Conservation (phyloP, 164 flowering plant species). For the Hamamelis virginiana region DNA sequence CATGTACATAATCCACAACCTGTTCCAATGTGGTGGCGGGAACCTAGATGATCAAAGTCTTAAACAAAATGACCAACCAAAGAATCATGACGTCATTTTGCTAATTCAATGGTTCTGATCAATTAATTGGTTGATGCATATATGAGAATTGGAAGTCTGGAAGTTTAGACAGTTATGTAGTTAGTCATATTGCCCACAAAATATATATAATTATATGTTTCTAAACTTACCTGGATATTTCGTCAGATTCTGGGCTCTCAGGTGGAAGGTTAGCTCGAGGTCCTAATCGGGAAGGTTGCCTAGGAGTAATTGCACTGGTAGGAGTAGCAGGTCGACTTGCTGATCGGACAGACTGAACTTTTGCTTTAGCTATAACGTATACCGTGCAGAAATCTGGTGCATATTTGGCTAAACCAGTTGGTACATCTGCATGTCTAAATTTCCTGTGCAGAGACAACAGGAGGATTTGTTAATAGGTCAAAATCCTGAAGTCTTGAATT, state of each 20-base stretch:
- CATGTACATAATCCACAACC: too few species aligned
- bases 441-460: conserved; percentile 26
- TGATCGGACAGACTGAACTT: conserved; percentile 21
- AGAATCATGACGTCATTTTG: too few species aligned
- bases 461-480: not conserved
- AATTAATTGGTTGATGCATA: too few species aligned
- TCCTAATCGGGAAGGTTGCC: not conserved
- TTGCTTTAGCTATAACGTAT: conserved; percentile 43
- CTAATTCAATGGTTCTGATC: too few species aligned
- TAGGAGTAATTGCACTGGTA: not conserved
- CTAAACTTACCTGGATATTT: conserved; percentile 1
- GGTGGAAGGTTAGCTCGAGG: not conserved
- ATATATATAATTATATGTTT: not conserved
- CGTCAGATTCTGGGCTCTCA: conserved; percentile 6
- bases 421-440: conserved; percentile 41
- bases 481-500: not conserved
- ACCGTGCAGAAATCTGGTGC: conserved; percentile 50
- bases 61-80: too few species aligned
- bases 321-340: conserved; percentile 23
- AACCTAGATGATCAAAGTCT: too few species aligned
- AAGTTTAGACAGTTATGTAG: too few species aligned
- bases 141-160: too few species aligned
- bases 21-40: too few species aligned
- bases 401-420: conserved; percentile 29
- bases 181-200: too few species aligned